Base-by-base conservation (phyloP, 352 stramenopile genomes). In the Phytopythium litorale region DNA sequence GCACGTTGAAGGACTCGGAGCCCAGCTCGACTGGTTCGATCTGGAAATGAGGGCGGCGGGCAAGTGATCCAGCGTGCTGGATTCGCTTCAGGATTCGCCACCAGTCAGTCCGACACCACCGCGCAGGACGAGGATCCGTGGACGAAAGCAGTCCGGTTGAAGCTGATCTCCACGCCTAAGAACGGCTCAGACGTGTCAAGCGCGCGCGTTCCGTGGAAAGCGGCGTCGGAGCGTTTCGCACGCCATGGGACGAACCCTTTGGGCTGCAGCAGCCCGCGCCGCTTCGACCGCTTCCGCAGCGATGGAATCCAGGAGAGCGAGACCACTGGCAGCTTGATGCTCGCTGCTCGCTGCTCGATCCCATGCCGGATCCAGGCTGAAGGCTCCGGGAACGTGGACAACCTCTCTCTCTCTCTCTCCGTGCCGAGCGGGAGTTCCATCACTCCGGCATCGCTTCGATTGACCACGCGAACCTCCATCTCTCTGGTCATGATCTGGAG, bases 151-250 rank as follows among this genome's bases (percentile, higher is more conserved):
- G 7, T 45, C 38, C 38, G 19, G 38, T 45, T 16, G 37, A 16
- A 42, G 5, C 38, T 13, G 38, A 18, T 21, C n/a, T 15, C 0
- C 13, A 18, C 13, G 15, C 15, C 38, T 45, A 45, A 45, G n/a
- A 45, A 18, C 16, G 38, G 13, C 7, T 7, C 38, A 15, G n/a
- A 45, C 38, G 38, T 13, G 38, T n/a, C 16, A 7, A 45, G n/a
- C 46, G 15, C 46, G 15, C 25, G 48, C 28, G 16, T 40, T 56
- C 49, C 49, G 40, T 56, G 50, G 52, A 58, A 46, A 18, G 11
- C 23, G 48, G 23, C 45, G 7, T 3, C 32, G 19, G 16, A 57
- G 52, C 59, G 67, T 78, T 78, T 78, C 66, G 66, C 61, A 68
- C 68, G 71, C 58, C 67, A 46, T 30, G 52, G n/a, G 33, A 58